Base-by-base conservation (phyloP, 2,329 filamentous ascomycete species). In the Botrytis byssoidea region DNA sequence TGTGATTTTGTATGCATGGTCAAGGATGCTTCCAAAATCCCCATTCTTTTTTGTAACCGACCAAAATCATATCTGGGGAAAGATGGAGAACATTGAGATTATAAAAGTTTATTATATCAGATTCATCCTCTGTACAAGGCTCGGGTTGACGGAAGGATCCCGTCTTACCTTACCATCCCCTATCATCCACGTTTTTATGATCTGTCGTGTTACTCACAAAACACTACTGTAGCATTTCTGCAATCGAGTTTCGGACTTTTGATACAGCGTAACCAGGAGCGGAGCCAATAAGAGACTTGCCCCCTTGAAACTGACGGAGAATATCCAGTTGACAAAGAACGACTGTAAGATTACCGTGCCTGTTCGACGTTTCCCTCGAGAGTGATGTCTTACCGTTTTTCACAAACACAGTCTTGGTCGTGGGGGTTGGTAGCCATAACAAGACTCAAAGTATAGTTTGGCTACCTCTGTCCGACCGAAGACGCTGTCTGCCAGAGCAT, bases 271-370 rank as follows among this genome's bases (percentile, higher is more conserved):
- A 40, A 22, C 20, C 22, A 35, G 59, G 22, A 61, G 20, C 59
- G 7, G 59, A 57, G n/a, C 51, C 51, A 57, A 29, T 57, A 18
- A 57, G n/a, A 32, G 51, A 29, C 51, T 6, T 29, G 12, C 59
- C 18, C 29, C 8, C 40, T 44, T 9, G 61, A 12, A 35, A 48
- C 29, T 48, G 42, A 35, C 63, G 63, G 63, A 37, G 46, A 66
- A 66, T 66, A 66, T 48, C 63, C 61, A 42, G 25, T 29, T 29
- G 61, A 64, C 42, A 64, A 64, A 42, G 29, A 35, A 48, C n/a
- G 3, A 22, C 22, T 29, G 40, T 25, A 40, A 40, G 12, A 10
- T 20, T 66, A n/a, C 44, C 42, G 9, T 40, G 22, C 3, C n/a
- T 35, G 20, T 32, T 25, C 29, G 18, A 32, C 7, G 10, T 66